Base-by-base conservation (phyloP, 2,329 filamentous ascomycete genomes). In the Claviceps sp. region DNA sequence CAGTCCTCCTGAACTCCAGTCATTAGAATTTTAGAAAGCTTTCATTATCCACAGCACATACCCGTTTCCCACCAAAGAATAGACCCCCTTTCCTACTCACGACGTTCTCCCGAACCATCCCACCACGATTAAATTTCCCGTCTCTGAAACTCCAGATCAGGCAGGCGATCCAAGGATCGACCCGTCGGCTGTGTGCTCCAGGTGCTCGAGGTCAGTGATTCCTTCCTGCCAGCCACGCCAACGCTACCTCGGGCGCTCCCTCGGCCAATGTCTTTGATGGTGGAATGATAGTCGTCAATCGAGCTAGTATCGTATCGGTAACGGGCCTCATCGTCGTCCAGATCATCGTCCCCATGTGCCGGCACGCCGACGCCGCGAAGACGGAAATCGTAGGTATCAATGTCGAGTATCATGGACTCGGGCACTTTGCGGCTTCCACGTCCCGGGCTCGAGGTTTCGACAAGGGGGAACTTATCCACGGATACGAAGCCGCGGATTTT, bases 401-500 rank as follows among this genome's bases (percentile, higher is more conserved):
- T 14, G 22, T 14, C 22, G 42, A 22, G 42, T 4, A 26, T 14
- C 60, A 66, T 67, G 11, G 53, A 55, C 37, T 54, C 38, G 16
- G 42, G 45, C 9, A 42, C 44, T 34, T 59, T 62, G 40, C 59
- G 55, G 41, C 61, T 64, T 41, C 61, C 62, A 4, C 58, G 61
- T 43, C 51, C 45, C 16, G 57, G 53, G 16, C 50, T 57, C 26
- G 64, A 65, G 13, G 59, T 58, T 34, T 56, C 65, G 30, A 55
- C 60, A 24, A 60, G 67, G 20, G 63, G 63, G 4, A 67, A 68
- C 49, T 59, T 61, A 46, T 67, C 65, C 41, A 67, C 70, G 0
- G 71, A 67, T 4, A 67, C 65, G 58, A 78, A 78, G 6, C 74
- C 75, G 22, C 58, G 67, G 13, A 78, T 61, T 55, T 64, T 69